These are phyloP conservation scores for Fusarium globosum DNA, from an alignment of 2,329 filamentous ascomycete species.

Conservation along the genomic window DNA sequence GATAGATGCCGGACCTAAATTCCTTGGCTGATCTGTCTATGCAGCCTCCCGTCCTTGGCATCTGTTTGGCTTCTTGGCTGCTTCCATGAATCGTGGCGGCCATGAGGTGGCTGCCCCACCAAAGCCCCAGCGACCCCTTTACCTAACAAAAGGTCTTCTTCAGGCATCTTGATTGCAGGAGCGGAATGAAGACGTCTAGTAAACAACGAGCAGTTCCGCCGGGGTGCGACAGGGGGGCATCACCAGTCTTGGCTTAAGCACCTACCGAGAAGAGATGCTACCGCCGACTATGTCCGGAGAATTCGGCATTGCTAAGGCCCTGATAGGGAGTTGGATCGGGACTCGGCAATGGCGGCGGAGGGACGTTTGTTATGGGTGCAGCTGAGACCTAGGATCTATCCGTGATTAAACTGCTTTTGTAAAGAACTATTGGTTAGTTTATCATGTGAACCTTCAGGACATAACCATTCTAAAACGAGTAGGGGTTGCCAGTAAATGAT, in stretches of 20 bases:
- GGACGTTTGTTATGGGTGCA: slow-evolving; percentile 7
- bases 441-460: not conserved
- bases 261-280: slow-evolving; percentile 27
- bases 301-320: slow-evolving; percentile 28
- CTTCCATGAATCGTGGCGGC: not conserved
- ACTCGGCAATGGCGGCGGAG: slow-evolving; percentile 13
- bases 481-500: not conserved
- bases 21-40: slow-evolving; percentile 13
- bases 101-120: not conserved
- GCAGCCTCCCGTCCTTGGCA: slow-evolving; percentile 31
- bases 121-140: not conserved
- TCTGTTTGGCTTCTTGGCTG: slow-evolving; percentile 18
- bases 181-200: not conserved
- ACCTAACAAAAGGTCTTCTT: not conserved
- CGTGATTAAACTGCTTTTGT: not conserved
- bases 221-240: not conserved
- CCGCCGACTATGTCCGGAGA: slow-evolving; percentile 26
- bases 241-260: not conserved
- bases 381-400: not conserved
- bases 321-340: slow-evolving; percentile 24
- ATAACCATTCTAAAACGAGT: not conserved
- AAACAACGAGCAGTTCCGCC: slow-evolving; percentile 1
- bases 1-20: slow-evolving; percentile 1
- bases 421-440: slow-evolving; percentile 1
- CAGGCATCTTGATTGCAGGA: not conserved